These are phyloP conservation scores for Cicer cuneatum DNA, from an alignment of 306 rosid genomes.

Conservation along the genomic window DNA sequence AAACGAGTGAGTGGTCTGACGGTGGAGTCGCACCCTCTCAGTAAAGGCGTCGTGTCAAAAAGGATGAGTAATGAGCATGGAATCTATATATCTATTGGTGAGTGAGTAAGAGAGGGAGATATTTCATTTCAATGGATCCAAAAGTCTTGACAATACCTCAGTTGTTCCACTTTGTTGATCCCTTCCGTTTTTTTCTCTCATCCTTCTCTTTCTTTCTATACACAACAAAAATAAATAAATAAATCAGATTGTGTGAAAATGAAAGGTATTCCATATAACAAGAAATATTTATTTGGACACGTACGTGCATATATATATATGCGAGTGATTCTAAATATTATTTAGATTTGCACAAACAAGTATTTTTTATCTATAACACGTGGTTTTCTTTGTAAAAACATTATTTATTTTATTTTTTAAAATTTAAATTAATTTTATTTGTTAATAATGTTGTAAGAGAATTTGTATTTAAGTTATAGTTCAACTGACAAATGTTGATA, in stretches of 20 bases:
- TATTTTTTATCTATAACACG: too few relatives aligned
- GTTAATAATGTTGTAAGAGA: too few relatives aligned
- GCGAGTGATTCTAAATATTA: too few relatives aligned
- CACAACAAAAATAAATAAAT: background rate
- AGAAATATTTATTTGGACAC: too few relatives aligned
- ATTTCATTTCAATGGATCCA: conserved; percentile 31
- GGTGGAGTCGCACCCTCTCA: conserved; percentile 25
- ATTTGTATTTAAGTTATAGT: too few relatives aligned
- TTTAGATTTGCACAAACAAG: too few relatives aligned
- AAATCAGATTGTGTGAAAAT: background rate
- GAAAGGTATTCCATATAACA: background rate
- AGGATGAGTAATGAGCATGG: background rate
- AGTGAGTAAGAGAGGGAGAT: background rate
- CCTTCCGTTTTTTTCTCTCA: conserved; percentile 21
- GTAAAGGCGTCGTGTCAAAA: conserved; percentile 22
- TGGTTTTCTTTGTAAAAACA: too few relatives aligned
- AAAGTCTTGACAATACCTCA: conserved; percentile 8
- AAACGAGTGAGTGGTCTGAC: conserved; percentile 29
- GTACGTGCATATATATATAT: too few relatives aligned
- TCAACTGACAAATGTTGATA: too few relatives aligned
- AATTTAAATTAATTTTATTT: too few relatives aligned
- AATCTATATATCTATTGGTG: background rate
- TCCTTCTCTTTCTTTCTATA: conserved; percentile 1
- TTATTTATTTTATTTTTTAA: too few relatives aligned
- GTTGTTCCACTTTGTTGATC: conserved; percentile 4